Conservation (phyloP, 441 rosid species). For the Arabidopsis lyrata region DNA sequence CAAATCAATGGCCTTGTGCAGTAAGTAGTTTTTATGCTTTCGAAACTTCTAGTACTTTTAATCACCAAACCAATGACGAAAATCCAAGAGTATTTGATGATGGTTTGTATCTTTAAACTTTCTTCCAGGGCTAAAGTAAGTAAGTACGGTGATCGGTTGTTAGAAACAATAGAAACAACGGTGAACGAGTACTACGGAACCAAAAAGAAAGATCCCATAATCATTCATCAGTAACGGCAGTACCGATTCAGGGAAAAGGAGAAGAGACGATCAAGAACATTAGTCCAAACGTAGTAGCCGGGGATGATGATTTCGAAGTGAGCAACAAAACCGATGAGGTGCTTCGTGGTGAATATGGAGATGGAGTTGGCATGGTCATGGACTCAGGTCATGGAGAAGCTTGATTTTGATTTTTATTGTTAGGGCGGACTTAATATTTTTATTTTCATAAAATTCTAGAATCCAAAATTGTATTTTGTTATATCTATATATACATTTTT, state of each 20-base stretch:
- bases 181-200: slow-evolving; percentile 58
- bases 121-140: slow-evolving; percentile 69
- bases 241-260: slow-evolving; percentile 70
- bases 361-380: background rate
- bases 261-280: slow-evolving; percentile 60
- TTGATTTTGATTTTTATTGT: background rate
- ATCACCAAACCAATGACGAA: slow-evolving; percentile 17
- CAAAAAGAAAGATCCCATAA: slow-evolving; percentile 52
- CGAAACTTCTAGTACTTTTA: background rate
- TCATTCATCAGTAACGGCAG: slow-evolving; percentile 60
- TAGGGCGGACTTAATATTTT: background rate
- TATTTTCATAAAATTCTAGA: background rate
- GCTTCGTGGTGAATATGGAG: background rate
- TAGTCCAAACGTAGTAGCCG: slow-evolving; percentile 37
- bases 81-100: background rate
- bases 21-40: slow-evolving; percentile 64
- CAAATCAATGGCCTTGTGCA: slow-evolving; percentile 94
- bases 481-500: too few relatives aligned
- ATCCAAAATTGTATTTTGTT: too few relatives aligned
- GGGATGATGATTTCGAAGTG: background rate
- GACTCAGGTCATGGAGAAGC: background rate
- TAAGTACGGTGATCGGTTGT: slow-evolving; percentile 79
- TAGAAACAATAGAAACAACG: slow-evolving; percentile 84
- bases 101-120: slow-evolving; percentile 20
- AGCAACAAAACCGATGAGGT: background rate